These are phyloP conservation scores for Colletotrichum shisoi DNA, from an alignment of 2,329 filamentous ascomycete genomes.

Conservation along the genomic window DNA sequence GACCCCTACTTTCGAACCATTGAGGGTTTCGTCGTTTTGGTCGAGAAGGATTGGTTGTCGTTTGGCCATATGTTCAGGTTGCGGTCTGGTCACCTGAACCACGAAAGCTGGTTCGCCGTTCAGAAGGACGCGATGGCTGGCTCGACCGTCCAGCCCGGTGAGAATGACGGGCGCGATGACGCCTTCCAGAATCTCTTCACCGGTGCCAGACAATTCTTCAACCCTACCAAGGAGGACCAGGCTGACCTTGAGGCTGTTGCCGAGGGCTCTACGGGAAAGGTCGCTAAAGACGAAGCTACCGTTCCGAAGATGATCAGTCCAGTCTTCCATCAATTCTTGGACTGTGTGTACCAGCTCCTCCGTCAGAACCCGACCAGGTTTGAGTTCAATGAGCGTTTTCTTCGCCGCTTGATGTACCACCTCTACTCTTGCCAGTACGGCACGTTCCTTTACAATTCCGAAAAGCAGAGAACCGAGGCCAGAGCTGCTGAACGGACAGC, in stretches of 20 bases:
- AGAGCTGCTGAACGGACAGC: constrained; percentile 74
- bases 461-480: constrained; percentile 81
- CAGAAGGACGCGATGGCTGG: constrained; percentile 81
- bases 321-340: constrained; percentile 97
- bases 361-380: constrained; percentile 87
- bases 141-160: constrained; percentile 67
- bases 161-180: constrained; percentile 70
- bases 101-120: constrained; percentile 91
- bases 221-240: constrained; percentile 70
- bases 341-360: constrained; percentile 89
- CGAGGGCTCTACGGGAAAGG: constrained; percentile 51
- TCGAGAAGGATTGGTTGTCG: constrained; percentile 97
- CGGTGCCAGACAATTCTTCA: constrained; percentile 89
- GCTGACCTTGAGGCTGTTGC: constrained; percentile 66
- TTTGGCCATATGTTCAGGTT: constrained; percentile 98
- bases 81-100: constrained; percentile 84
- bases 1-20: constrained; percentile 95
- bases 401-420: constrained; percentile 89
- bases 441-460: constrained; percentile 94
- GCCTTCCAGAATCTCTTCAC: constrained; percentile 85
- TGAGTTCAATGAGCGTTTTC: constrained; percentile 94
- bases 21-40: constrained; percentile 89
- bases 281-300: constrained; percentile 70
- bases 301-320: constrained; percentile 91
- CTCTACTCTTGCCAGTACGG: constrained; percentile 96